phyloP scores from a whole-genome alignment of 1,284 basidiomycete species.

The Mycosarcoma mackinlayi region DNA sequence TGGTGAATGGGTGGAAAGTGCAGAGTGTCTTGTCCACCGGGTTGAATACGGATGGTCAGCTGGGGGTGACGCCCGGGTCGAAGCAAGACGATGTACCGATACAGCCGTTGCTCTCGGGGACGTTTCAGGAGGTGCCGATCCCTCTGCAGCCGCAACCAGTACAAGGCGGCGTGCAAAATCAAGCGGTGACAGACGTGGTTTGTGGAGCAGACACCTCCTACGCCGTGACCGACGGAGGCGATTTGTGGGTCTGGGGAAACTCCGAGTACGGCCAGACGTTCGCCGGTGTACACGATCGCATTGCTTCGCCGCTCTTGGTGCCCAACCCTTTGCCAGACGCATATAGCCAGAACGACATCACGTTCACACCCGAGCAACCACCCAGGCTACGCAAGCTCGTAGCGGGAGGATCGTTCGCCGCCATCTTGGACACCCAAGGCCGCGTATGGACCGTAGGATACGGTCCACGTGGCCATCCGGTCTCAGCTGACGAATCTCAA shows the following conservation, averaged over 20 bases:
- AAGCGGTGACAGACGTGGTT: constrained; percentile 12
- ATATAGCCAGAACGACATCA: background rate
- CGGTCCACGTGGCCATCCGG: constrained; percentile 1
- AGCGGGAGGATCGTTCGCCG: constrained; percentile 33
- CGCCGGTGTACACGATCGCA: constrained; percentile 22
- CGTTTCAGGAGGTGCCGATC: background rate
- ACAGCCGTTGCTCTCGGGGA: constrained; percentile 11
- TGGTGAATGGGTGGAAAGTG: constrained; percentile 3
- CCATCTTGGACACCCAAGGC: constrained; percentile 22
- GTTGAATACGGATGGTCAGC: constrained; percentile 58
- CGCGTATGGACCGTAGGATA: constrained; percentile 32
- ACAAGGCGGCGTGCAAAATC: background rate
- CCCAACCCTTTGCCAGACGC: constrained; percentile 15
- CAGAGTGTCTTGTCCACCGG: constrained; percentile 19
- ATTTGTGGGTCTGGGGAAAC: constrained; percentile 57
- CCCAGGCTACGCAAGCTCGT: constrained; percentile 19
- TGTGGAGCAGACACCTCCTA: constrained; percentile 54
- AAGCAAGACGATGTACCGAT: constrained; percentile 14
- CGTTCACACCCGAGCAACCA: background rate
- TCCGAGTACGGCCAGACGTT: constrained; percentile 56
- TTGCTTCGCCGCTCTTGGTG: constrained; percentile 9
- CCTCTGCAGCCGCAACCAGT: constrained; percentile 1
- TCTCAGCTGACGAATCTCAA: background rate
- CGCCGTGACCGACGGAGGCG: constrained; percentile 13
- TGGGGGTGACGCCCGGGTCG: constrained; percentile 15